Base-by-base conservation (phyloP, 106 monocot genomes). In the Allium sativum region DNA sequence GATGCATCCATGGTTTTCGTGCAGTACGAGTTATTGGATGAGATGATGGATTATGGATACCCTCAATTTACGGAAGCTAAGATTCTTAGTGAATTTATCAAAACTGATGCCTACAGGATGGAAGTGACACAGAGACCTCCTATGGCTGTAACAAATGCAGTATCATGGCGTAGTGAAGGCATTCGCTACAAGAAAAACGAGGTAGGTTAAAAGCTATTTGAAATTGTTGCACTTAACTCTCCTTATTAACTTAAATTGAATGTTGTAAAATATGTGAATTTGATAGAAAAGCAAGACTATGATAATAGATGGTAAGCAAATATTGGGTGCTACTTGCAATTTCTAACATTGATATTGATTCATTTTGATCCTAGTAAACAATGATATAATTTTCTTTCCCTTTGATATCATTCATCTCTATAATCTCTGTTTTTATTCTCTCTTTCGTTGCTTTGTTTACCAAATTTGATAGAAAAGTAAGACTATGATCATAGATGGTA, bases 111-210 rank as follows among this genome's bases (percentile, higher is more conserved):
- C 21, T 94, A 94, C 66, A 78, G 86, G 78, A 89, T 94, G 93
- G 93, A 94, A 66, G 93, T 94, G 20, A 68, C 74, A 18, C 93
- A 94, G 58, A 86, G 89, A 67, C 93, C 93, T 67, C 93, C 93
- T 9, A 94, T 94, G 93, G 93, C 93, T 48, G 89, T 94, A 15
- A 94, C 93, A 56, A 94, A 94, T 75, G 93, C 93, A 12, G 93
- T 94, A 42, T 94, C 93, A 58, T 94, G 93, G 93, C 80, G 93
- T 12, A 94, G 93, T 68, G 93, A 94, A 75, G 93, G 93, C 41
- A 83, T 94, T 51, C 76, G 69, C 12, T 89, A 94, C 77, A 94
- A 94, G 89, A 94, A 94, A 77, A 94, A 94, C 81, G 93, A 94
- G 72, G 93, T 94, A 83, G 55, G 71, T 51, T 65, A 21, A 53